Percentiles rank a stretch among this genome's conserved stretches.
Evolutionary conservation across 148 eudicot species (phyloP).

Genomic region (Nepenthes gracilis): DNA sequence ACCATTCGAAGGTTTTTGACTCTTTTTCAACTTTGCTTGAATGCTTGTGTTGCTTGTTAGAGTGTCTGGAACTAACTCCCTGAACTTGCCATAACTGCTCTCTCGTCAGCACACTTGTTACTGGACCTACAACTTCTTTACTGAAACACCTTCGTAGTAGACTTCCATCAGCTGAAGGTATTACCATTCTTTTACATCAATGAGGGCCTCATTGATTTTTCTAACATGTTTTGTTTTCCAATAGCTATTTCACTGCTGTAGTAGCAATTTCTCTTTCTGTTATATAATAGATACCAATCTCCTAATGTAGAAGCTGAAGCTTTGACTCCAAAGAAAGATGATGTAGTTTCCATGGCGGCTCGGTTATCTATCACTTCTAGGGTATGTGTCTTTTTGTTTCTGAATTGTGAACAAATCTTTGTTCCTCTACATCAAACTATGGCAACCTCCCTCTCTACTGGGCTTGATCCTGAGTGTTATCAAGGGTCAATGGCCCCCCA

Average conservation of each 20-base stretch:
- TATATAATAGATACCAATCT: slow-evolving; percentile 7
- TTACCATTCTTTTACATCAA: not conserved
- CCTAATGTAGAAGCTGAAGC: slow-evolving; percentile 43
- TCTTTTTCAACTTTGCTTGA: not conserved
- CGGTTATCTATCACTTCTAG: slow-evolving; percentile 75
- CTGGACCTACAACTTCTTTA: slow-evolving; percentile 85
- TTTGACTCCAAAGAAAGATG: slow-evolving; percentile 52
- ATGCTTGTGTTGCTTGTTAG: not conserved
- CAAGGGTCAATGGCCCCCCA: too few species aligned
- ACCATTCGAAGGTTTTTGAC: slow-evolving; percentile 65
- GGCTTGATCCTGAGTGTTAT: not conserved
- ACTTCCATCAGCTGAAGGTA: slow-evolving; percentile 90
- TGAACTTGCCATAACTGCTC: not conserved
- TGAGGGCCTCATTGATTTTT: not conserved
- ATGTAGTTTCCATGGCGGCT: slow-evolving; percentile 63
- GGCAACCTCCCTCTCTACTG: not conserved
- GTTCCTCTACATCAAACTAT: not conserved
- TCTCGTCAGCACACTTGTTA: slow-evolving; percentile 55
- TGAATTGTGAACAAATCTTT: not conserved
- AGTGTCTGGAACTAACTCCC: slow-evolving; percentile 3
- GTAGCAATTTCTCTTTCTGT: not conserved
- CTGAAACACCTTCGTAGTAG: slow-evolving; percentile 81
- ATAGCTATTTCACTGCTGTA: not conserved
- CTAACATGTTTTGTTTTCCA: not conserved
- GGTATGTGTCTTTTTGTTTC: slow-evolving; percentile 24